These are phyloP conservation scores for Telfairia occidentalis DNA, from an alignment of 331 rosid genomes.

Conservation along the genomic window DNA sequence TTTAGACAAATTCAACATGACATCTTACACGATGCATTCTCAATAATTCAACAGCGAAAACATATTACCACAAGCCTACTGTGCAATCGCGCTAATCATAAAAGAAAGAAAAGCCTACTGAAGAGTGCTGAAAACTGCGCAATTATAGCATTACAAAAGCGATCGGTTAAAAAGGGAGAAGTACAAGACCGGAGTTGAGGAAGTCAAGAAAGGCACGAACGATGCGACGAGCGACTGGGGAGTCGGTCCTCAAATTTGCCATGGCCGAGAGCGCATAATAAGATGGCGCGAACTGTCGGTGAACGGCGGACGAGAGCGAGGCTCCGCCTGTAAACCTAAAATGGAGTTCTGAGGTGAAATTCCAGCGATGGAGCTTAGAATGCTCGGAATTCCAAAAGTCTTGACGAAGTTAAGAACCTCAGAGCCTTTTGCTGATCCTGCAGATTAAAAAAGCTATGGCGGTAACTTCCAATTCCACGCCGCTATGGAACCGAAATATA, in stretches of 20 bases:
- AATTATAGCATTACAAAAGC: background rate
- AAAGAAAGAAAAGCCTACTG: background rate
- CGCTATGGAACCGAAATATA: background rate
- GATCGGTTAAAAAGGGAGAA: background rate
- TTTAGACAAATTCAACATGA: background rate
- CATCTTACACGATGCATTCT: background rate
- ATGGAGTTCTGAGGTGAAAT: background rate
- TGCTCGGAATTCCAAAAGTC: background rate
- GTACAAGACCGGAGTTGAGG: slow-evolving; percentile 44
- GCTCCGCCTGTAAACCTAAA: background rate
- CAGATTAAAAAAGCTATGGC: background rate
- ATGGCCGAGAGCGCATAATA: slow-evolving; percentile 9
- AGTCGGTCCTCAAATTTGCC: slow-evolving; percentile 39
- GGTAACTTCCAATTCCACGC: slow-evolving; percentile 3
- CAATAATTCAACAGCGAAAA: background rate
- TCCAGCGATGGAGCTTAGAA: background rate
- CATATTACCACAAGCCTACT: background rate
- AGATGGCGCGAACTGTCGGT: background rate
- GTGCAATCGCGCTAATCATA: background rate
- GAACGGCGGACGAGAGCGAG: background rate
- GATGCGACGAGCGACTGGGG: slow-evolving; percentile 72
- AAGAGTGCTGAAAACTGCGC: background rate
- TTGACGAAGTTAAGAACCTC: background rate
- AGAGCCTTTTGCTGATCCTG: background rate
- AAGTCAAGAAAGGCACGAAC: slow-evolving; percentile 65